phyloP scores from a whole-genome alignment of 2,329 filamentous ascomycete species.

The Diaporthe sp. region DNA sequence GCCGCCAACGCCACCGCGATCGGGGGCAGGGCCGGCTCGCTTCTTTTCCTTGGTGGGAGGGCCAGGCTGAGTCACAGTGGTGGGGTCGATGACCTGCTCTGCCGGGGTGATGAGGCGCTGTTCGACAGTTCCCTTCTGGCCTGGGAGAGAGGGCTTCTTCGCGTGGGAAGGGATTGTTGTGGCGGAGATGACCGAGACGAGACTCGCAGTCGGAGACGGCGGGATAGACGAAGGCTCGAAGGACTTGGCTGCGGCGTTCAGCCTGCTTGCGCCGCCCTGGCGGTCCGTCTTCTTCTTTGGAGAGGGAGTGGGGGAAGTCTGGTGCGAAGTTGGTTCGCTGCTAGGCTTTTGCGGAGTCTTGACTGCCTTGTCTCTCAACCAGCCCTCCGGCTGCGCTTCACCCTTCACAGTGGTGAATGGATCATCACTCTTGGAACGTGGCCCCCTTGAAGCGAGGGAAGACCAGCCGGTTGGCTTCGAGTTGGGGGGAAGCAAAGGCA shows the following conservation, averaged over 20 bases:
- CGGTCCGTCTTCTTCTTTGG: conserved; percentile 5
- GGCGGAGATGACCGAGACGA: neutral
- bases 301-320: conserved; percentile 33
- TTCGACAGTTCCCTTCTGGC: conserved; percentile 12
- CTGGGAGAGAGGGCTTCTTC: conserved; percentile 34
- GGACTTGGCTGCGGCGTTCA: conserved; percentile 43
- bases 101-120: conserved; percentile 38
- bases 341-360: conserved; percentile 27
- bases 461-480: conserved; percentile 27
- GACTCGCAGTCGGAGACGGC: conserved; percentile 10
- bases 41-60: conserved; percentile 37
- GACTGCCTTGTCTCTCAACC: conserved; percentile 23
- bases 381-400: neutral
- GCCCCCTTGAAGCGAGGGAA: conserved; percentile 1
- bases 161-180: conserved; percentile 5
- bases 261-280: conserved; percentile 3
- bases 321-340: neutral
- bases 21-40: conserved; percentile 8
- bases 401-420: conserved; percentile 4
- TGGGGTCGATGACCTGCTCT: conserved; percentile 37
- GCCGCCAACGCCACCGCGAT: neutral
- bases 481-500: conserved; percentile 29
- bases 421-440: conserved; percentile 24
- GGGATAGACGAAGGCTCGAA: conserved; percentile 39
- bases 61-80: conserved; percentile 29